Base-by-base conservation (phyloP, 164 flowering plant species). In the Liriodendron chinense region DNA sequence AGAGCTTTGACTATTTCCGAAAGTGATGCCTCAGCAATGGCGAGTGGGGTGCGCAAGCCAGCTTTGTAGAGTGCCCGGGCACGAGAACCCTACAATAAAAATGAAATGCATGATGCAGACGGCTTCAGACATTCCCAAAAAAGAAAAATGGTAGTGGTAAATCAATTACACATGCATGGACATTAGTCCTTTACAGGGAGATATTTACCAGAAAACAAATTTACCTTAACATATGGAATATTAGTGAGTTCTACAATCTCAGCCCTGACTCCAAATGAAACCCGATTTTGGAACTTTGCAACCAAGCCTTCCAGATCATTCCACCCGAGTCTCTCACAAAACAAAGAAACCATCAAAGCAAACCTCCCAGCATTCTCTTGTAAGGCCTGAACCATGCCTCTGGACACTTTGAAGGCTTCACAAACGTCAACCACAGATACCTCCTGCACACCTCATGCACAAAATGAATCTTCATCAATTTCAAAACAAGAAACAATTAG, bases 331-430 rank as follows among this genome's bases (percentile, higher is more conserved):
- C 98, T 87, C 85, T 96, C 99, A 82, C 99, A 96, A 76, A 96
- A 96, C 49, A 90, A 82, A 70, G 98, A 86, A 84, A 94, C 98
- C 98, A 94, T 94, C 48, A 93, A 92, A 48, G 99, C 96, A 88
- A 96, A 96, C 83, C 99, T 89, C 83, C 98, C 99, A 80, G 99
- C 94, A 86, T 91, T 96, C 82, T 96, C 99, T 80, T 96, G 99
- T 71, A 96, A 86, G 65, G 96, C 90, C 76, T 96, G 99, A 80
- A 96, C 98, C 99, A 96, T 92, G 48, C 98, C 99, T 87, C 98
- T 87, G 25, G 97, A 94, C 71, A 94, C 99, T 87, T 87, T 94
- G 78, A 89, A 96, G 72, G 94, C 94, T 75, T 87, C 94, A 86
- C 99, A 96, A 65, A 96, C 98, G 76, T 91, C 96, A 71, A 77